A percentile compares a stretch with the other conserved stretches of the same genome.
phyloP scores from a whole-genome alignment of 495 filamentous ascomycete genomes.

The Emericellopsis terricola region DNA sequence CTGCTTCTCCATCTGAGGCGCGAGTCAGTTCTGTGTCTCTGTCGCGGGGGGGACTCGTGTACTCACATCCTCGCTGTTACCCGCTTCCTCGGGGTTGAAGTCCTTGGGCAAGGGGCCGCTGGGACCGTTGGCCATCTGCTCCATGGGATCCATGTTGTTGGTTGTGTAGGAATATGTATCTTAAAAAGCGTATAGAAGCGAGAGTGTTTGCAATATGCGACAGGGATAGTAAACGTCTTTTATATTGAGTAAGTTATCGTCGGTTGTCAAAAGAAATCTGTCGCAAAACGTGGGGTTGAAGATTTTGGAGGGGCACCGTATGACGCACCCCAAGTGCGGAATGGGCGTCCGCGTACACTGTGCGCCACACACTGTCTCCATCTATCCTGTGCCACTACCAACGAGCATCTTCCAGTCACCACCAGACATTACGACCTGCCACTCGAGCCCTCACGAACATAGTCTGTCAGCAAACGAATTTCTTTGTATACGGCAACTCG shows the following conservation, averaged over 20 bases:
- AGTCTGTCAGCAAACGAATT: too few species aligned
- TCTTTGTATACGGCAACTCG: too few species aligned
- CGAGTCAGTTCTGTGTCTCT: too few species aligned
- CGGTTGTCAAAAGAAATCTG: not conserved
- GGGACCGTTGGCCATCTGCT: not conserved
- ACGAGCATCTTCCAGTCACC: too few species aligned
- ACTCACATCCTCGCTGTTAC: constrained; percentile 30
- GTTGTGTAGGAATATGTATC: not conserved
- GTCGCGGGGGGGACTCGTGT: too few species aligned
- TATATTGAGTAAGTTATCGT: not conserved
- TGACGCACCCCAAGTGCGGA: not conserved
- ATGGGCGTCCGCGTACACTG: not conserved
- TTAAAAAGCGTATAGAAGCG: not conserved
- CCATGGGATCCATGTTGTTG: constrained; percentile 2
- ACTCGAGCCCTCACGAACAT: too few species aligned
- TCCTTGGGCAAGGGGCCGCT: constrained; percentile 16
- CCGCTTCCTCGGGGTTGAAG: constrained; percentile 28
- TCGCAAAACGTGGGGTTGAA: not conserved
- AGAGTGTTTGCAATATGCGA: not conserved
- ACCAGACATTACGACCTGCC: too few species aligned
- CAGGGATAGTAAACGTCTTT: too few species aligned
- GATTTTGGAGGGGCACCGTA: constrained; percentile 1
- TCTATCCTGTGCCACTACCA: not conserved
- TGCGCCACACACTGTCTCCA: not conserved
- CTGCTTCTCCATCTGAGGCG: constrained; percentile 87